phyloP scores from a whole-genome alignment of 371 early-diverging fungal genomes.

The Rhizopus delemar region DNA sequence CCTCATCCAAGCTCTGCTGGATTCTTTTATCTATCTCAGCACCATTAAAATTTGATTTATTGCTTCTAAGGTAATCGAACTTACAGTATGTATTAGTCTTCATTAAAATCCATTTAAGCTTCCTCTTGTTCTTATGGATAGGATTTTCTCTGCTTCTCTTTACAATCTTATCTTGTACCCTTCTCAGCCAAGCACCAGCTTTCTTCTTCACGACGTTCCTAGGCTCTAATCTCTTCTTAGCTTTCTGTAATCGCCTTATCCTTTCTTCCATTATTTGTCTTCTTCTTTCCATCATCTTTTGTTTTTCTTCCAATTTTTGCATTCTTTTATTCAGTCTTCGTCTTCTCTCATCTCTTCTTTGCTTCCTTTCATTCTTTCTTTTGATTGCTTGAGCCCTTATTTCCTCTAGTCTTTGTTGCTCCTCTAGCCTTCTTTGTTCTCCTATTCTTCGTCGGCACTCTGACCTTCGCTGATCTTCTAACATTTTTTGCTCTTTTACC shows the following conservation, averaged over 20 bases:
- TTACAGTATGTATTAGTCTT: conserved; percentile 7
- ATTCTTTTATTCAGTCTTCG: no score
- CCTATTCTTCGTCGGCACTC: background rate
- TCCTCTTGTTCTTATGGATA: conserved; percentile 3
- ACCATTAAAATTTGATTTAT: background rate
- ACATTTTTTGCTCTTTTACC: background rate
- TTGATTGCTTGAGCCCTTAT: background rate
- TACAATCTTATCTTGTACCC: conserved; percentile 14
- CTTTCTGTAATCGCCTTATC: no score
- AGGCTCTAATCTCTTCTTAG: background rate
- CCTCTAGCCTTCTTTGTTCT: conserved; percentile 10
- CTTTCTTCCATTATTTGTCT: background rate
- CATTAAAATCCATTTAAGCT: conserved; percentile 6
- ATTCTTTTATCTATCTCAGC: conserved; percentile 7
- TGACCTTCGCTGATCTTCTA: no score
- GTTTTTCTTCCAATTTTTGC: background rate
- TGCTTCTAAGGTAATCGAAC: background rate
- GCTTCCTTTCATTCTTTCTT: background rate
- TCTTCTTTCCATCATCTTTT: background rate
- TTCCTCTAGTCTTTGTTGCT: background rate
- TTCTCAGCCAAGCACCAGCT: conserved; percentile 6
- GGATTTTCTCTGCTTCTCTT: conserved; percentile 7
- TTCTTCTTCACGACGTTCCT: conserved; percentile 5
- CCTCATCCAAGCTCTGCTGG: conserved; percentile 8
- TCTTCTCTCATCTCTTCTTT: background rate